Evolutionary conservation across 2,329 filamentous ascomycete species (phyloP).

Genomic region (Aspergillus glaucus): DNA sequence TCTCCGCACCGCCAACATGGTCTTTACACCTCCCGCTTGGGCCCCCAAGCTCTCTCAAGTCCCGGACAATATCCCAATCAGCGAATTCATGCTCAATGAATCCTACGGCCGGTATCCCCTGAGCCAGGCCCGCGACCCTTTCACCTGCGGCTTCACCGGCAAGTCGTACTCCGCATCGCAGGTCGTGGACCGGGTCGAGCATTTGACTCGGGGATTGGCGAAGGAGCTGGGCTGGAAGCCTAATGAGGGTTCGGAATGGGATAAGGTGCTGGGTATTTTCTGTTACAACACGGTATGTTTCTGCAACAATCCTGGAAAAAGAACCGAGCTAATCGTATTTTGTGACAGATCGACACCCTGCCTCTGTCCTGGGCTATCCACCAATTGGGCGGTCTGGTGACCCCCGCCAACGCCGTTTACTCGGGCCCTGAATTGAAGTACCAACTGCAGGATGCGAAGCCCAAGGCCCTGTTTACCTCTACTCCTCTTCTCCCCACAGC

Average conservation of each 20-base stretch:
- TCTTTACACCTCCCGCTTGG: slow-evolving; percentile 38
- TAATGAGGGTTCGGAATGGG: slow-evolving; percentile 68
- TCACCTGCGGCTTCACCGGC: slow-evolving; percentile 69
- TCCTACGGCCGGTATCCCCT: slow-evolving; percentile 60
- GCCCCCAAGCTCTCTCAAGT: slow-evolving; percentile 46
- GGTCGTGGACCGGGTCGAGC: slow-evolving; percentile 59
- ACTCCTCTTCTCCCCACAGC: slow-evolving; percentile 59
- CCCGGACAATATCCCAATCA: slow-evolving; percentile 68
- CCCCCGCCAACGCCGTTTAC: slow-evolving; percentile 70
- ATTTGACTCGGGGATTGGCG: slow-evolving; percentile 60
- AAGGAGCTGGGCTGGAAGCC: slow-evolving; percentile 66
- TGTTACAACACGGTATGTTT: slow-evolving; percentile 67
- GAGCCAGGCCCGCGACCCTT: slow-evolving; percentile 60
- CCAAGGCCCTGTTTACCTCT: slow-evolving; percentile 67
- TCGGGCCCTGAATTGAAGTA: slow-evolving; percentile 63
- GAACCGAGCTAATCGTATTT: neutral
- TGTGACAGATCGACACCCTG: slow-evolving; percentile 62
- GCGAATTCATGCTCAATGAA: slow-evolving; percentile 71
- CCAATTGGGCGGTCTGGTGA: slow-evolving; percentile 65
- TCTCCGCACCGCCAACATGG: slow-evolving; percentile 22
- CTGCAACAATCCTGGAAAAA: neutral
- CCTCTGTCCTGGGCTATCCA: slow-evolving; percentile 69
- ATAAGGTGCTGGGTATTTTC: slow-evolving; percentile 71
- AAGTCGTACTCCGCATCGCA: slow-evolving; percentile 59
- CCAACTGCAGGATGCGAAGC: slow-evolving; percentile 63